phyloP scores from a whole-genome alignment of 2,329 filamentous ascomycete species.

The Cylindrodendrum hubeiense region DNA sequence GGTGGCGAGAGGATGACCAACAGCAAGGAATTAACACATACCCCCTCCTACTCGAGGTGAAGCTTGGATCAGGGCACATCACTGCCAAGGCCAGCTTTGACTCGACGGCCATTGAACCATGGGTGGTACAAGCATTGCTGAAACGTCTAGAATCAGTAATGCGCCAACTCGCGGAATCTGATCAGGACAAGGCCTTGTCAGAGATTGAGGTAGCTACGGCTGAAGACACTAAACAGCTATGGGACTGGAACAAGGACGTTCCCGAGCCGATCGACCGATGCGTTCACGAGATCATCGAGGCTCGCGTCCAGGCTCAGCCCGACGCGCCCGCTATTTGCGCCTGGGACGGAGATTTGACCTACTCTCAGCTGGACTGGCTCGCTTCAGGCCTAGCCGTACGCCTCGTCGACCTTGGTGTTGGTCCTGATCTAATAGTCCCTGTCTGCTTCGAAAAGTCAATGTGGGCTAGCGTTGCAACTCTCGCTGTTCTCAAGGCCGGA shows the following conservation, averaged over 20 bases:
- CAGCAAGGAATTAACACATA: conserved; percentile 15
- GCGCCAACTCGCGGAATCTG: background rate
- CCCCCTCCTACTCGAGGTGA: conserved; percentile 7
- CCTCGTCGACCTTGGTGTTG: conserved; percentile 47
- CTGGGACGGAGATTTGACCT: conserved; percentile 51
- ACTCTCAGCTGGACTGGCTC: conserved; percentile 52
- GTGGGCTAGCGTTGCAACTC: conserved; percentile 39
- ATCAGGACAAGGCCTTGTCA: background rate
- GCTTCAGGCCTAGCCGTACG: conserved; percentile 54
- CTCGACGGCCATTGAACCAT: conserved; percentile 5
- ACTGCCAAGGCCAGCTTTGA: conserved; percentile 11
- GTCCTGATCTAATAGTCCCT: conserved; percentile 31
- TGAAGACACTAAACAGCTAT: conserved; percentile 31
- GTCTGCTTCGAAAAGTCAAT: conserved; percentile 41
- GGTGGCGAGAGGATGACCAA: conserved; percentile 6
- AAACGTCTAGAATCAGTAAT: conserved; percentile 4
- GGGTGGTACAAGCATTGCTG: background rate
- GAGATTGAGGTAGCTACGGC: background rate
- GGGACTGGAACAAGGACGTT: conserved; percentile 22
- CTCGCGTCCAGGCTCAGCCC: conserved; percentile 21
- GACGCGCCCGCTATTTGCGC: conserved; percentile 34
- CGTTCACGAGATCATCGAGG: conserved; percentile 31
- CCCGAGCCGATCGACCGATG: conserved; percentile 32
- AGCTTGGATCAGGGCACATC: background rate
- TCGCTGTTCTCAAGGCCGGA: conserved; percentile 43